phyloP scores from a whole-genome alignment of 2,329 filamentous ascomycete species.

The Arthrobotrys entomopaga region DNA sequence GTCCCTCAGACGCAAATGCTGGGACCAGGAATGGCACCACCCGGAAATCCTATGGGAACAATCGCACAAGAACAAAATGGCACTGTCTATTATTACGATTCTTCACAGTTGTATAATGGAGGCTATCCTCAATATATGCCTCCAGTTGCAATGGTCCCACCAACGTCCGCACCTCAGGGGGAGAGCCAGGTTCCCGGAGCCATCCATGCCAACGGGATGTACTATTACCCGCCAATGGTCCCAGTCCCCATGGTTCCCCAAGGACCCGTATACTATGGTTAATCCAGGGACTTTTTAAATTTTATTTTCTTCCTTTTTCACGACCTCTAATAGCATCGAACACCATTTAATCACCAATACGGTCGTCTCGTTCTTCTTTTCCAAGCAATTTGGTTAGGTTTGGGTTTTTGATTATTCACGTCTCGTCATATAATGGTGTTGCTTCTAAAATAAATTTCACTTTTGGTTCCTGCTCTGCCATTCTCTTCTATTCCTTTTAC shows the following conservation, averaged over 20 bases:
- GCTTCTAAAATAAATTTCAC: constrained; percentile 40
- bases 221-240: constrained; percentile 73
- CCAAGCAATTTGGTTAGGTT: constrained; percentile 11
- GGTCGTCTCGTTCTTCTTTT: constrained; percentile 20
- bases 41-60: constrained; percentile 58
- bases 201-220: constrained; percentile 64
- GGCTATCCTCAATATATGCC: constrained; percentile 67
- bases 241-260: constrained; percentile 70
- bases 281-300: constrained; percentile 2
- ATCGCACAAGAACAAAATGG: constrained; percentile 91
- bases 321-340: constrained; percentile 33
- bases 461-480: constrained; percentile 9
- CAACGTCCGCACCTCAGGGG: constrained; percentile 68
- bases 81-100: constrained; percentile 94
- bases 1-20: constrained; percentile 62
- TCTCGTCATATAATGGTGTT: constrained; percentile 49
- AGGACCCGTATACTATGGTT: constrained; percentile 67
- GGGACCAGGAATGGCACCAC: constrained; percentile 58
- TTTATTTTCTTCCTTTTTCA: constrained; percentile 17
- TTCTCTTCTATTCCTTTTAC: constrained; percentile 23
- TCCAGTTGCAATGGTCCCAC: constrained; percentile 71
- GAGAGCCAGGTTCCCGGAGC: constrained; percentile 56
- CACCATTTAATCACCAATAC: constrained; percentile 12
- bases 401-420: constrained; percentile 27
- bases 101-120: constrained; percentile 74